Base-by-base conservation (phyloP, 805 yeast species). In the Candida parachauliodes region DNA sequence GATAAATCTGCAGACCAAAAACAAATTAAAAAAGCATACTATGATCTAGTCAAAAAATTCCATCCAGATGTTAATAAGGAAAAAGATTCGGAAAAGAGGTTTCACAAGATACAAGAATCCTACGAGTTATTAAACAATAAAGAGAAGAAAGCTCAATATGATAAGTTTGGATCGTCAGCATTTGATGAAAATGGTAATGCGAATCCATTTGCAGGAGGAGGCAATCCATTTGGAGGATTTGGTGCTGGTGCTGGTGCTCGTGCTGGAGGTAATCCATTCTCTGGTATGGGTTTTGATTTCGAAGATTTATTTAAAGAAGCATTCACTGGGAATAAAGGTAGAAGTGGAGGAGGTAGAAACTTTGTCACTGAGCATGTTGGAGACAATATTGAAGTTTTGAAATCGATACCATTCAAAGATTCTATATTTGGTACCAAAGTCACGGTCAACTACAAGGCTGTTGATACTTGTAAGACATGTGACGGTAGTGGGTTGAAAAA, bases 51-150 rank as follows among this genome's bases (percentile, higher is more conserved):
- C 11, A 93, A 93, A 61, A 77, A 91, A 59, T 88, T 70, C 60
- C 99, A 93, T 61, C 99, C 99, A 0, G 99, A 93, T 66, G 86
- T 93, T 31, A 93, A 91, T 61, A 93, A 91, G 61, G 96, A 86
- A 46, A 76, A 77, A 18, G 91, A 76, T 14, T 93, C 98, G 0
- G 95, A 91, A 51, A 77, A 79, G 54, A 80, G 80, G 59, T 93
- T 93, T 66, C 98, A 93, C 54, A 87, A 85, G 52, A 76, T 93
- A 47, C 98, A 91, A 56, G 93, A 85, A 46, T 94, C 97, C 1
- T 93, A 94, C 55, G 99, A 93, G 61, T 77, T 93, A 25, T 70
- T 93, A 53, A 80, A 88, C 31, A 94, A 88, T 57, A 84, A 87
- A 37, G 77, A 76, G 15, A 91, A 91, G 71, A 78, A 88, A 51